Evolutionary conservation across 306 rosid species (phyloP), one percentile per base, ranked within the genome.

Genomic region (Biancaea sappan): DNA sequence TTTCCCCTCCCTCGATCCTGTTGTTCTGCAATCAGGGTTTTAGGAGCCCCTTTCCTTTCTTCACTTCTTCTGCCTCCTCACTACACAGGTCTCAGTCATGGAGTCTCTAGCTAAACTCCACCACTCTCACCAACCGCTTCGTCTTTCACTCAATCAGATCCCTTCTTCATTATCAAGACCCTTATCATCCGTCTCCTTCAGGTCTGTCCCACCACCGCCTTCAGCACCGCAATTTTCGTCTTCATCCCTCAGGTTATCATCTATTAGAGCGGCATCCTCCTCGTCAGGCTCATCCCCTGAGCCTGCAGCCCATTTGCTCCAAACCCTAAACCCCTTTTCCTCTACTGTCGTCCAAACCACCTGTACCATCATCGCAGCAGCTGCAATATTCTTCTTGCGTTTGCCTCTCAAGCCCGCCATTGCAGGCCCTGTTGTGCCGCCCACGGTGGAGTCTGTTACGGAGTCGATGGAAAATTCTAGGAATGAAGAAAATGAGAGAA

Each of bases 311-410:
- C 82, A 77, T 3, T 37, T 73, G 5, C 74, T 77, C 76, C 62
- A 66, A 88, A 73, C 83, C 70, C 81, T 80, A 48, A 48, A 46
- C 84, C 85, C 86, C 43, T 5, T 81, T n/a, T 74, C 32, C 47
- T 65, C 86, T 2, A 73, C 84, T 15, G 28, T 88, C 24, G 13
- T 87, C 66, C 77, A 82, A 78, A 79, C 96, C 54, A 56, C 91
- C 40, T 79, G 84, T 84, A 34, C 82, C 81, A 75, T 86, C 48
- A 6, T 88, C 3, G 80, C 87, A n/a, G 84, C 90, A 13, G 79
- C 90, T 28, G 86, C 87, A 16, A 65, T 94, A 32, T 83, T 86
- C 88, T 44, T 85, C 58, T 58, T 65, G 75, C 92, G 93, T 50
- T 56, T 82, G 51, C 82, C 72, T 28, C 80, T 24, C 63, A 85